Conservation (phyloP, 2,329 filamentous ascomycete genomes). For the Trichoderma sp. region DNA sequence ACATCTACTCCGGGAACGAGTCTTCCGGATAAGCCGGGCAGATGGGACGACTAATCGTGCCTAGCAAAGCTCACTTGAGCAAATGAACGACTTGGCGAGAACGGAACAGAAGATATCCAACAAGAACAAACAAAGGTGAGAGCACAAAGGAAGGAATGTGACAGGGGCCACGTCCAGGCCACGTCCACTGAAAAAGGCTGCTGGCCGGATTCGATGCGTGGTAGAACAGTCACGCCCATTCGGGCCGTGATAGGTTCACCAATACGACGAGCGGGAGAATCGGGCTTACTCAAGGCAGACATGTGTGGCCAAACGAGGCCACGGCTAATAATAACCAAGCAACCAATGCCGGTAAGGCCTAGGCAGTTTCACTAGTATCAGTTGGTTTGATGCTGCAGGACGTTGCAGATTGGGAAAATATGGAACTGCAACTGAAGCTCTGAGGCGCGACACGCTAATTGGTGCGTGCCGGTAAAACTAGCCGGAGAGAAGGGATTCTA, state of each 20-base stretch:
- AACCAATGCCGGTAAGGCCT: slow-evolving; percentile 10
- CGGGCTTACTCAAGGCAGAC: slow-evolving; percentile 17
- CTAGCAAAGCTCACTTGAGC: slow-evolving; percentile 11
- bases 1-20: background rate
- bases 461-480: background rate
- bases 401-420: background rate
- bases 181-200: background rate
- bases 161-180: slow-evolving; percentile 5
- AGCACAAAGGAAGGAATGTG: background rate
- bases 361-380: slow-evolving; percentile 13
- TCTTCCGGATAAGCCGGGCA: slow-evolving; percentile 10
- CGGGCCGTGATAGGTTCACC: slow-evolving; percentile 4
- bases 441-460: slow-evolving; percentile 1
- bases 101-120: background rate
- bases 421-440: slow-evolving; percentile 7
- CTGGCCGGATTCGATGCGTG: background rate
- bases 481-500: background rate
- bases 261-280: slow-evolving; percentile 5
- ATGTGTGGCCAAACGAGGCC: background rate
- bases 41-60: background rate
- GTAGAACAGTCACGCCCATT: background rate
- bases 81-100: background rate
- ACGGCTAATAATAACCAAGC: slow-evolving; percentile 6
- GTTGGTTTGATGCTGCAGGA: slow-evolving; percentile 8
- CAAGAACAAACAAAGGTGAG: background rate